phyloP scores from a whole-genome alignment of 2,329 filamentous ascomycete species.

The Xylariales sp. region DNA sequence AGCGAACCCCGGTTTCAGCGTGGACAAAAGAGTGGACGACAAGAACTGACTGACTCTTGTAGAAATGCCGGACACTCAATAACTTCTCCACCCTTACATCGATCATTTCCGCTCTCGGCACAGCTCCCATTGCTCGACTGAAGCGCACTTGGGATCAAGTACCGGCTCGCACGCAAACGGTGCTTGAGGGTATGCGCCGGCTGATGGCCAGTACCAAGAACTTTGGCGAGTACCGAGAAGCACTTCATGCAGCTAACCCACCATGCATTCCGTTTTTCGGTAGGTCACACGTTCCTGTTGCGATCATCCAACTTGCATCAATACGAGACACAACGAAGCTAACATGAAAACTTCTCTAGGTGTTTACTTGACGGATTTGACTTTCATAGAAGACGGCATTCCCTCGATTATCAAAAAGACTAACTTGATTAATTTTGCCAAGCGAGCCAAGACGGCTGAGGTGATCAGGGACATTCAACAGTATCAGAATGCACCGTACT shows the following conservation, averaged over 20 bases:
- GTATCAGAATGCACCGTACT: constrained; percentile 97
- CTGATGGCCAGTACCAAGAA: constrained; percentile 98
- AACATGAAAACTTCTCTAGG: constrained; percentile 43
- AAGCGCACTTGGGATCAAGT: constrained; percentile 94
- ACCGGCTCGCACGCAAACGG: constrained; percentile 73
- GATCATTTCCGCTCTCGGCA: constrained; percentile 93
- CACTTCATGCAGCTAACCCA: constrained; percentile 86
- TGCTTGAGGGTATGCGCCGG: constrained; percentile 85
- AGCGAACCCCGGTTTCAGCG: too few relatives aligned
- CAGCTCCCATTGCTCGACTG: constrained; percentile 89
- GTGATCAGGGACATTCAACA: constrained; percentile 98
- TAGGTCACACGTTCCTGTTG: constrained; percentile 34
- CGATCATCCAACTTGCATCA: background rate
- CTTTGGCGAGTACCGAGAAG: constrained; percentile 93
- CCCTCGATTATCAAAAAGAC: constrained; percentile 95
- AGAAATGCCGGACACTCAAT: constrained; percentile 93
- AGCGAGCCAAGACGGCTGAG: constrained; percentile 95
- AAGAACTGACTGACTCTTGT: constrained; percentile 21
- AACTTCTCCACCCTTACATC: constrained; percentile 98
- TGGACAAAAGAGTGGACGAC: too few relatives aligned
- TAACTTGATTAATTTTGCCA: constrained; percentile 96
- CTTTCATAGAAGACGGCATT: constrained; percentile 98
- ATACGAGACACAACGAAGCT: background rate
- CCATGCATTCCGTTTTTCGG: constrained; percentile 98
- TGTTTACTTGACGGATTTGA: constrained; percentile 94